Percentiles rank a stretch among this genome's conserved stretches.
phyloP scores from a whole-genome alignment of 768 basidiomycete genomes.

The Vararia minispora region DNA sequence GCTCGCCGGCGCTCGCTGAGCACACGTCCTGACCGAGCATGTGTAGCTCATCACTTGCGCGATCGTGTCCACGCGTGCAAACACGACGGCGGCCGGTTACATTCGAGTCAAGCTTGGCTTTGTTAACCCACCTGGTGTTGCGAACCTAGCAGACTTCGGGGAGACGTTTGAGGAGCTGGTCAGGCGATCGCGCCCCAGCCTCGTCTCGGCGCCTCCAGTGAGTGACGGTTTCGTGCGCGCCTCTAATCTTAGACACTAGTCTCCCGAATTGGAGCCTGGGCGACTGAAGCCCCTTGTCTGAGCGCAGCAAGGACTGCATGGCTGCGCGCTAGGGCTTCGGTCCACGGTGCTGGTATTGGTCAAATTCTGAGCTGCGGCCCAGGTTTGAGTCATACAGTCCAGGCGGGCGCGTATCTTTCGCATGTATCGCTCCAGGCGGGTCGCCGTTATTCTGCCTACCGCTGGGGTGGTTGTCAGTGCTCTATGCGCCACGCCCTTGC shows the following conservation, averaged over 20 bases:
- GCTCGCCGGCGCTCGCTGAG: constrained; percentile 16
- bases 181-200: constrained; percentile 49
- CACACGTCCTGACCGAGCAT: background rate
- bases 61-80: constrained; percentile 37
- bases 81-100: constrained; percentile 36
- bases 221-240: constrained; percentile 25
- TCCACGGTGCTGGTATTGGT: no score
- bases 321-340: no score
- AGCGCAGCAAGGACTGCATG: no score
- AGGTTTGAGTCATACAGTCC: no score
- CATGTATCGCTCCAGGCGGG: no score
- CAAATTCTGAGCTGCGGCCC: no score
- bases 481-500: no score
- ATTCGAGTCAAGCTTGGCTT: constrained; percentile 56
- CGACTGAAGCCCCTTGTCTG: no score
- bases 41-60: constrained; percentile 34
- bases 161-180: constrained; percentile 53
- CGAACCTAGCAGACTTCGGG: constrained; percentile 38
- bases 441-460: no score
- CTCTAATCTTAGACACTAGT: background rate
- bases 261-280: no score
- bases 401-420: no score
- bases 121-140: constrained; percentile 30
- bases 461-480: no score
- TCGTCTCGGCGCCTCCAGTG: constrained; percentile 73